These are phyloP conservation scores for Chiua virens DNA, from an alignment of 768 basidiomycete genomes.

Conservation along the genomic window DNA sequence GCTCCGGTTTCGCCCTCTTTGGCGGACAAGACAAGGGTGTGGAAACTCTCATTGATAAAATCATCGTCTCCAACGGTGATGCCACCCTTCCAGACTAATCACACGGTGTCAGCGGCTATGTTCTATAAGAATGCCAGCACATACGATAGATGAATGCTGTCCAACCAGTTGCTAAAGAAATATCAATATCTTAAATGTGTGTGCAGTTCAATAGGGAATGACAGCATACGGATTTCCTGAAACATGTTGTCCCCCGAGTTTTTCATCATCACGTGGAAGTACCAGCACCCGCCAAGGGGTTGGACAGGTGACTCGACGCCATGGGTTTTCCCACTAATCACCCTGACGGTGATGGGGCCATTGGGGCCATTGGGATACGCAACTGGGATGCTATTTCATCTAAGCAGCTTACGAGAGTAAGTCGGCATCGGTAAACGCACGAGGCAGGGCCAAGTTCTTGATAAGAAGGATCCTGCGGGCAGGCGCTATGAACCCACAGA, in stretches of 20 bases:
- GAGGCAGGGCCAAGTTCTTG: slow-evolving; percentile 72
- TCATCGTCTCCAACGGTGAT: slow-evolving; percentile 57
- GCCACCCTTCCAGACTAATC: slow-evolving; percentile 47
- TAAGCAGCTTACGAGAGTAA: neutral
- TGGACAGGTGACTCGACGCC: slow-evolving; percentile 86
- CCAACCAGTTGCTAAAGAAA: slow-evolving; percentile 75
- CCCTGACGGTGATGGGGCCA: slow-evolving; percentile 69
- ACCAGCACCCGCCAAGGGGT: slow-evolving; percentile 94
- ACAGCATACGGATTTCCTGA: slow-evolving; percentile 73
- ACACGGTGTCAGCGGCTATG: slow-evolving; percentile 1
- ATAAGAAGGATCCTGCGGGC: slow-evolving; percentile 67
- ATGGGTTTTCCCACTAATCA: slow-evolving; percentile 88
- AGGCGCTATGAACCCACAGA: neutral
- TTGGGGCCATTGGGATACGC: slow-evolving; percentile 71
- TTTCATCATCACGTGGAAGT: slow-evolving; percentile 74
- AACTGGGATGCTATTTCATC: slow-evolving; percentile 57
- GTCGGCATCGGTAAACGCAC: slow-evolving; percentile 37
- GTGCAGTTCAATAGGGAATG: neutral
- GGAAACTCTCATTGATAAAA: slow-evolving; percentile 53
- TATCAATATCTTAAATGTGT: no score
- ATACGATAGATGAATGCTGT: slow-evolving; percentile 84
- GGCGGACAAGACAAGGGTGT: slow-evolving; percentile 83
- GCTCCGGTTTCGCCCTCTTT: slow-evolving; percentile 65
- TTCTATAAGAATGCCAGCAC: slow-evolving; percentile 21
- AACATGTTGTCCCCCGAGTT: slow-evolving; percentile 62